These are phyloP conservation scores for Boletus rufocinnamomeus DNA, from an alignment of 768 basidiomycete species.

Conservation along the genomic window DNA sequence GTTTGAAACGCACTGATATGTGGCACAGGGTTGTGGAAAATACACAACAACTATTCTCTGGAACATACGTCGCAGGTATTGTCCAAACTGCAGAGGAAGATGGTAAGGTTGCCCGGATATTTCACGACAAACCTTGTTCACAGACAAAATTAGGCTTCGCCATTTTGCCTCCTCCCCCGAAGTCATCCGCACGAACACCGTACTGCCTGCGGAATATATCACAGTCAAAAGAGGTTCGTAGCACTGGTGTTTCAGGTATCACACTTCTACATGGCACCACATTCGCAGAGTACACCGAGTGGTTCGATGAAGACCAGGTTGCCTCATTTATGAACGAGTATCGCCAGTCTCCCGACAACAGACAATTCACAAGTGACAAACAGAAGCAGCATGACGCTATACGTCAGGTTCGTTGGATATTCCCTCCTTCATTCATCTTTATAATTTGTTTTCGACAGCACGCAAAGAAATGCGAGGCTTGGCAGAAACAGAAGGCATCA, in stretches of 20 bases:
- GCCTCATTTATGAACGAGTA: conserved; percentile 13
- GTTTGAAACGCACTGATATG: too few relatives aligned
- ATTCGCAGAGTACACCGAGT: not conserved
- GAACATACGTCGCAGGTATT: too few relatives aligned
- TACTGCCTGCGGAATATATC: not conserved
- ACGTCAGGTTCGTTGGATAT: not conserved
- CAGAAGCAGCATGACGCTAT: not conserved
- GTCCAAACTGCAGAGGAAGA: too few relatives aligned
- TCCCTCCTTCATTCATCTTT: not conserved
- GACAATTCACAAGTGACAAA: not conserved
- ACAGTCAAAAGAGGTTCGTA: not conserved
- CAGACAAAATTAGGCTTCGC: too few relatives aligned
- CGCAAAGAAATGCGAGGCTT: not conserved
- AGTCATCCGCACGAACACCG: not conserved
- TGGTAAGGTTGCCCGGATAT: too few relatives aligned
- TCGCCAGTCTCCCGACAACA: not conserved
- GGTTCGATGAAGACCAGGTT: conserved; percentile 11
- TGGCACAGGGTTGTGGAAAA: too few relatives aligned
- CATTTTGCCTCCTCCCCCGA: too few relatives aligned
- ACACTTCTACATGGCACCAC: not conserved
- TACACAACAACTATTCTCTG: too few relatives aligned
- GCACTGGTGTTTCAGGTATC: not conserved
- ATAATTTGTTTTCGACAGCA: not conserved
- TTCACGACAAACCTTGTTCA: too few relatives aligned
- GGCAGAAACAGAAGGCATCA: not conserved